Evolutionary conservation across 2,329 filamentous ascomycete species (phyloP), one percentile per base, ranked within the genome.

Genomic region (Pleomassaria siparia): DNA sequence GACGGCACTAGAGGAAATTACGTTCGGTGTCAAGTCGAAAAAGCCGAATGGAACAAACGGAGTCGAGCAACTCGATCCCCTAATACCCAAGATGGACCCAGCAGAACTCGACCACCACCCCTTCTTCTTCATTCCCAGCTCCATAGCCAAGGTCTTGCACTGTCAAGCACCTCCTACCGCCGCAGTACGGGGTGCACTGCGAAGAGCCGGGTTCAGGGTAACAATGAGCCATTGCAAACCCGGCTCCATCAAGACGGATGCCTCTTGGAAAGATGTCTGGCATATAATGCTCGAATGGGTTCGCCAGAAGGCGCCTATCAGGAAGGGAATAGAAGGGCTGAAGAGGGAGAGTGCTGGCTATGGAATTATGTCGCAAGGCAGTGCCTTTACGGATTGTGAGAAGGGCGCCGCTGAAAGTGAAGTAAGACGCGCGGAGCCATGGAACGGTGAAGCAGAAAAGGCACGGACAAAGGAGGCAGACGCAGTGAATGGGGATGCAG

Each of bases 241-340:
- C 0, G 92, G 91, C 21, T 94, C 89, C 62, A 85, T 97, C 71
- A 95, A 95, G 75, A 97, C 94, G 0, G 85, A 97, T 71, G 94
- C 94, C 12, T 89, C 91, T 0, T 99, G 91, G 91, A 78, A 78
- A 4, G 85, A 89, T 0, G 81, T 99, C 40, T 97, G 94, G 91
- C 88, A 95, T 66, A 77, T 97, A 22, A 94, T 97, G 83, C 81
- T 89, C 21, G 91, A 96, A 72, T 99, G 91, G 90, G 83, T 88
- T 12, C 82, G 86, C 20, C 90, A 95, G 66, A 88, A 86, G 61
- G 79, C 82, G 0, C 91, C 91, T 0, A 78, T 95, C 48, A 95
- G 88, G 65, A 82, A 85, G n/a, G n/a, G n/a, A n/a, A n/a, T n/a
- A n/a, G n/a, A n/a, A 28, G 83, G 83, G 16, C 77, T 95, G 46